These are phyloP conservation scores for Austropuccinia psidii DNA, from an alignment of 1,284 basidiomycete genomes.

Conservation along the genomic window DNA sequence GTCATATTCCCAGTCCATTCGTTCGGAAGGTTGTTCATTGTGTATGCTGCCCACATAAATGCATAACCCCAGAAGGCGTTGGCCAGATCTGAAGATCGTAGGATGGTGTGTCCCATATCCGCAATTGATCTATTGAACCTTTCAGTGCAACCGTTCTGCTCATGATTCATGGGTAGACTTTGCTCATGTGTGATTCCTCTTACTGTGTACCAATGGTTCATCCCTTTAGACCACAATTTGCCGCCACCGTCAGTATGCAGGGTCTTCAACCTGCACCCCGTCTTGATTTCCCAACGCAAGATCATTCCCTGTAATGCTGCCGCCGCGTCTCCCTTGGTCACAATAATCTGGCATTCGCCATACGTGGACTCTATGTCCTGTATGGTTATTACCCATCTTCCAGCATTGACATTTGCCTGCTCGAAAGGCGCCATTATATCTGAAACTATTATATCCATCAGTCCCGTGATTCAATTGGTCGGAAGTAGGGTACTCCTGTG, in stretches of 20 bases:
- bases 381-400: no score
- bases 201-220: neutral
- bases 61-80: neutral
- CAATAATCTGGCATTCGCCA: neutral
- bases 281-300: neutral
- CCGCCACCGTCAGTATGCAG: no score
- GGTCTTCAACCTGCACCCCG: neutral
- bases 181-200: neutral
- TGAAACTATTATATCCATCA: no score
- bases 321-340: neutral
- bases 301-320: no score
- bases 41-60: neutral
- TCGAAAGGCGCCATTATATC: no score
- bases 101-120: neutral
- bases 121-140: neutral
- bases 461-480: no score
- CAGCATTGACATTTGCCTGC: no score
- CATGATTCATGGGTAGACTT: neutral
- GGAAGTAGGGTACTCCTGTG: no score
- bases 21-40: neutral
- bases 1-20: neutral
- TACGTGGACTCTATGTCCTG: neutral
- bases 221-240: neutral
- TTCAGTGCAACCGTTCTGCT: neutral
- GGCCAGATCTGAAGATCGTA: neutral